A percentile compares a stretch with the other conserved stretches of the same genome.
phyloP scores from a whole-genome alignment of 768 basidiomycete genomes.

The Mrakia hoshinonis region DNA sequence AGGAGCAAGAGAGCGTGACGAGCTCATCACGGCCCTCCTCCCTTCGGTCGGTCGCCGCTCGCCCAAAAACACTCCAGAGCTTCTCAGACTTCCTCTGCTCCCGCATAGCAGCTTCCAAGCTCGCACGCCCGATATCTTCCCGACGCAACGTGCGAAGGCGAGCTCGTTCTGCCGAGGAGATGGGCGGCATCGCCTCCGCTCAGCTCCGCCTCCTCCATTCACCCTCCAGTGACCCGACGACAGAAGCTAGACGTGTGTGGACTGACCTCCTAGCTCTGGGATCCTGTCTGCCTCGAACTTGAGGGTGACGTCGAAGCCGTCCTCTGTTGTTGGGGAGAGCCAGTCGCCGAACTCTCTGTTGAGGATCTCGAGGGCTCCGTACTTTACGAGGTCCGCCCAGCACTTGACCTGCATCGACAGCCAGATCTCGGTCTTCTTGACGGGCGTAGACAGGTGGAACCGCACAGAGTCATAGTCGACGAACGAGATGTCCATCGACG shows the following conservation, averaged over 20 bases:
- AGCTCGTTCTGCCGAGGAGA: too few species aligned
- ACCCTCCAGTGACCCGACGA: background rate
- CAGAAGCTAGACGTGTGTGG: background rate
- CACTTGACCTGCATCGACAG: constrained; percentile 96
- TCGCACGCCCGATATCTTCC: too few species aligned
- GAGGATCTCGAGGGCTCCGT: constrained; percentile 73
- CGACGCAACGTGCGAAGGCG: too few species aligned
- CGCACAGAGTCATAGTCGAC: constrained; percentile 97
- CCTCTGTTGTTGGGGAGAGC: constrained; percentile 49
- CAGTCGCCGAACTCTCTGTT: constrained; percentile 71
- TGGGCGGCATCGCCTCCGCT: background rate
- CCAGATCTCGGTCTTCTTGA: constrained; percentile 56
- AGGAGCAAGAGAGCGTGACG: background rate
- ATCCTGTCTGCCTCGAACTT: constrained; percentile 77
- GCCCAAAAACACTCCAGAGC: too few species aligned
- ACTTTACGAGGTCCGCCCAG: constrained; percentile 84
- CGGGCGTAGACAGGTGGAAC: constrained; percentile 84
- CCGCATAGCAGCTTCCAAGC: too few species aligned
- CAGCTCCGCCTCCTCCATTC: background rate
- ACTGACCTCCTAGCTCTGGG: constrained; percentile 68
- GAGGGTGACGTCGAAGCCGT: constrained; percentile 81
- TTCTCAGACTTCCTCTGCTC: too few species aligned
- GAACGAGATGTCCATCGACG: constrained; percentile 85
- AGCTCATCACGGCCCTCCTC: background rate
- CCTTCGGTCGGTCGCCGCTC: too few species aligned